Evolutionary conservation across 495 filamentous ascomycete genomes (phyloP), one percentile per base, ranked within the genome.

Genomic region (Neurospora sp.): DNA sequence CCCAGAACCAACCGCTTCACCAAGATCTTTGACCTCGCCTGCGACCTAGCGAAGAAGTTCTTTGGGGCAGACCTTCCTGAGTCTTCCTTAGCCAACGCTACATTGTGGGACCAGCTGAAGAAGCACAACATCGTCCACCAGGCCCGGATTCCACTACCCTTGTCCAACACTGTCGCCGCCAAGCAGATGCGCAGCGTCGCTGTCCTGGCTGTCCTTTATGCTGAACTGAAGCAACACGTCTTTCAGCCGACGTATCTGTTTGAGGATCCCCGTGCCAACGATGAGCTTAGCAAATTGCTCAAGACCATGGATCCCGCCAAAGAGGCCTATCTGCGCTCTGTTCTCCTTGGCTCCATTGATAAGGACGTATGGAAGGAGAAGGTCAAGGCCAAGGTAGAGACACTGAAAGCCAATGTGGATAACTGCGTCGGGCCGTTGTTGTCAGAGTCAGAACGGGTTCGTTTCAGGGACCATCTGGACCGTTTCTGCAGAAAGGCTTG

Each of bases 121-220:
- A 40, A 53, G 7, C 74, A 77, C 69, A 53, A 37, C 5, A 12
- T 41, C 0, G 37, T 73, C 7, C 38, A 12, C 0, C 53, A 66
- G 10, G 37, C 20, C 7, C 22, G 31, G 6, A 74, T 80, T 11
- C 78, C 79, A 0, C 40, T 80, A 0, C 75, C 74, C 0, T 12
- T 70, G 5, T 74, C 71, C 11, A 77, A 79, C 68, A 68, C 69
- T 7, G 20, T n/a, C 0, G 22, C 42, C 5, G 79, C 76, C 0
- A 79, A 74, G 40, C 73, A 77, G 27, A 78, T 80, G 79, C 74
- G 79, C 10, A 66, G 71, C n/a, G 75, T 73, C 2, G 59, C 75
- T 14, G 72, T 76, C 9, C 53, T 80, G 3, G 41, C 72, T 7
- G 59, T 78, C 11, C 16, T 80, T 3, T 61, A 61, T 0, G 10